Base-by-base conservation (phyloP, 345 rosid genomes). In the Theobroma cacao region DNA sequence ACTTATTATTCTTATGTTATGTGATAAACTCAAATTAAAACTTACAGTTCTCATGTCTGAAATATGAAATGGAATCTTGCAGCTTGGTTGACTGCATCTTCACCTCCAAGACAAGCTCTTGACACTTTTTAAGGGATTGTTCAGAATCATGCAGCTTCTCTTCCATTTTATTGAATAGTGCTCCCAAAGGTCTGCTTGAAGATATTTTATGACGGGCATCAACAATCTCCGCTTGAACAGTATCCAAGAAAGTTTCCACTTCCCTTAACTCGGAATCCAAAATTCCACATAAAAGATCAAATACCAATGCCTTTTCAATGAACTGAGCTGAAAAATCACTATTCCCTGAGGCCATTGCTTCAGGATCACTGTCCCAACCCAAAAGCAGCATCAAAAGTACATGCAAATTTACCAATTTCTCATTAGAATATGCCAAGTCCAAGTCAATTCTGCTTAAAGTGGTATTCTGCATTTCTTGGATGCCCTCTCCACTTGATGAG, bases 261-360 rank as follows among this genome's bases (percentile, higher is more conserved):
- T 86, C 95, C 76, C 85, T 88, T 75, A 92, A 82, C 88, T 92
- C 94, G 0, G 98, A 92, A 85, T 89, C 99, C 76, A 96, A 80
- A 83, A 93, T 80, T 61, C 92, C 90, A 56, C 87, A 88, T 58
- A 91, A 86, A 36, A 93, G 88, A 85, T 94, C 97, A 84, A 86
- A 86, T 53, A 79, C 65, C 88, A 93, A 84, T 63, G 98, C 91
- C 87, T 90, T 91, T 82, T 89, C 94, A 71, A 87, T 77, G 10
- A 90, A 87, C 48, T 77, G 85, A 76, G 85, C 60, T 5, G 90
- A 83, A 61, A 86, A 65, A 78, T 67, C 45, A 41, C 83, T 77
- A 75, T 80, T 86, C 75, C 68, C 82, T 47, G 79, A 69, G 30
- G 85, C 84, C 82, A 84, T 86, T 24, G 80, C 83, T 75, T 87